Percentiles rank a stretch among this genome's conserved stretches.
Evolutionary conservation across 1,284 basidiomycete species (phyloP).

Genomic region (Pascua sp.): DNA sequence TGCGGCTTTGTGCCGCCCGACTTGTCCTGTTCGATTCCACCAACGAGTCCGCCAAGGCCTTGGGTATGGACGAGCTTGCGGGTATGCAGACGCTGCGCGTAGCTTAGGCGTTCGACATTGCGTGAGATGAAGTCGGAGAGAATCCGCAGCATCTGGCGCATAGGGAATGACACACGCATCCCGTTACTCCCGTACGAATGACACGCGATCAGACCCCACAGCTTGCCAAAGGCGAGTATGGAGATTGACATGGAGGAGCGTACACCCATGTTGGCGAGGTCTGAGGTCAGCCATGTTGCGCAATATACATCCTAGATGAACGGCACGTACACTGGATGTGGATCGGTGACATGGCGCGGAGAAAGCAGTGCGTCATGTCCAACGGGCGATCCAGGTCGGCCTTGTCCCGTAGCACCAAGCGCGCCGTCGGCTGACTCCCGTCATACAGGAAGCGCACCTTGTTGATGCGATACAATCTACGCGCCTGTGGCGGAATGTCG

Average conservation of each 20-base stretch:
- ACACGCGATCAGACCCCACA: slow-evolving; percentile 82
- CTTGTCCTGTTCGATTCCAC: neutral
- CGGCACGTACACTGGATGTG: slow-evolving; percentile 68
- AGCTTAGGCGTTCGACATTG: slow-evolving; percentile 77
- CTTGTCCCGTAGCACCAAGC: slow-evolving; percentile 65
- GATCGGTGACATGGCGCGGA: slow-evolving; percentile 86
- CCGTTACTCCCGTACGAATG: slow-evolving; percentile 75
- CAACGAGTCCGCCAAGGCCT: neutral
- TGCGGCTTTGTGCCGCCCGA: neutral
- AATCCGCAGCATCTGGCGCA: slow-evolving; percentile 74
- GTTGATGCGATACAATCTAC: slow-evolving; percentile 60
- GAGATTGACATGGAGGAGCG: slow-evolving; percentile 83
- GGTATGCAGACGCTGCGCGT: slow-evolving; percentile 71
- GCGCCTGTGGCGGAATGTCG: slow-evolving; percentile 60
- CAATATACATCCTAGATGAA: neutral
- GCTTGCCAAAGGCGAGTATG: slow-evolving; percentile 73
- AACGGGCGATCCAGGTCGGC: slow-evolving; percentile 69
- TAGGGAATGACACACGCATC: slow-evolving; percentile 79
- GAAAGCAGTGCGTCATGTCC: slow-evolving; percentile 83
- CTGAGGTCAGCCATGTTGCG: slow-evolving; percentile 42
- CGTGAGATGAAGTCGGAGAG: slow-evolving; percentile 78
- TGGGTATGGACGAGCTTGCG: slow-evolving; percentile 58
- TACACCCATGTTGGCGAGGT: slow-evolving; percentile 75
- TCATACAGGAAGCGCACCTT: slow-evolving; percentile 81
- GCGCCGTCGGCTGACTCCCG: slow-evolving; percentile 69